A percentile compares a stretch with the other conserved stretches of the same genome.
Conservation (phyloP, 306 rosid species). For the Rubus parviflorus region DNA sequence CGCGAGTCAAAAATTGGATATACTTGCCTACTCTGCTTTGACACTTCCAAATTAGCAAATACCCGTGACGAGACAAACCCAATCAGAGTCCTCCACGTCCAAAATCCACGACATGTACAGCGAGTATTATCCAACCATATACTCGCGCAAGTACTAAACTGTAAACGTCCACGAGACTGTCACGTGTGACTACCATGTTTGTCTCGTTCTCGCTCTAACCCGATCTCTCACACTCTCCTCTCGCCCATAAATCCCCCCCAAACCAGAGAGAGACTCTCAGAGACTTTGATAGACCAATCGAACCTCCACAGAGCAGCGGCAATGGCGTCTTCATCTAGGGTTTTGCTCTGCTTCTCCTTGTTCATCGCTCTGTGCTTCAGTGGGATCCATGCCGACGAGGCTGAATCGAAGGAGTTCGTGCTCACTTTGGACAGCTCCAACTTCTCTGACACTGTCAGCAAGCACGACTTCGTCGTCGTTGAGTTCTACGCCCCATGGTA, state of each 20-base stretch:
- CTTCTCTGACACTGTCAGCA: constrained; percentile 67
- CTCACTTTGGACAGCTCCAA: constrained; percentile 80
- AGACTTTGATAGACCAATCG: constrained; percentile 5
- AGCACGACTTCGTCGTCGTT: constrained; percentile 82
- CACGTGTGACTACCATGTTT: constrained; percentile 45
- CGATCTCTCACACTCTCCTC: not conserved
- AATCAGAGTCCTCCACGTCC: constrained; percentile 38
- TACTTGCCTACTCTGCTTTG: not conserved
- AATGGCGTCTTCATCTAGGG: constrained; percentile 50
- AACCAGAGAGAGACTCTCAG: not conserved
- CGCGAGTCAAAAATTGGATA: not conserved
- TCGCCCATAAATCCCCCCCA: constrained; percentile 7
- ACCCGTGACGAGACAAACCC: constrained; percentile 41
- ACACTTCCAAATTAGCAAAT: not conserved
- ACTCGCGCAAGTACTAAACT: not conserved
- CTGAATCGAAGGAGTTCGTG: constrained; percentile 71
- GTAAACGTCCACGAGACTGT: constrained; percentile 18
- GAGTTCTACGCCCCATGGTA: constrained; percentile 98
- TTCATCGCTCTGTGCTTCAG: constrained; percentile 33
- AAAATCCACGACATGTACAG: not conserved
- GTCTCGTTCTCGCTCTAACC: constrained; percentile 24
- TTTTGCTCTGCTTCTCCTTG: constrained; percentile 32
- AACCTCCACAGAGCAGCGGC: not conserved
- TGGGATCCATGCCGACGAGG: constrained; percentile 48
- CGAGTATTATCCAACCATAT: not conserved